Conservation (phyloP, 1,284 basidiomycete species). For the Inonotus hispidus region DNA sequence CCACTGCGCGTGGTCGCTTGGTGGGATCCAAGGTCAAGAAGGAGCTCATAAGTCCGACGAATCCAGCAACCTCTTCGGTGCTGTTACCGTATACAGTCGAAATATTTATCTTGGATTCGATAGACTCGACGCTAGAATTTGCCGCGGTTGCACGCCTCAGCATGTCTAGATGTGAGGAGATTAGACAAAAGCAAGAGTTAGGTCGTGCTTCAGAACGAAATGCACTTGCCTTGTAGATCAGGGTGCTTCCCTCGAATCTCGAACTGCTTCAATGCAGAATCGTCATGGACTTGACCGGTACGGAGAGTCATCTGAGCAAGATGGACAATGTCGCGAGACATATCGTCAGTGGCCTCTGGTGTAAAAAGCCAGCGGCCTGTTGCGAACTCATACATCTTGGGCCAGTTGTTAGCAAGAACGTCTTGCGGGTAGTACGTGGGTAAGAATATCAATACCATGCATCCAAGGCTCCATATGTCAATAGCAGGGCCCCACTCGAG, state of each 20-base stretch:
- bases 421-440: not conserved
- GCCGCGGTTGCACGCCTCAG: not conserved
- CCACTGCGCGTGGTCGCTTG: not conserved
- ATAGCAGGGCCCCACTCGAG: constrained; percentile 27
- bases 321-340: constrained; percentile 24
- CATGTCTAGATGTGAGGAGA: not conserved
- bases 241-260: not conserved
- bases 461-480: constrained; percentile 36
- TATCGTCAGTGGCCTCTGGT: constrained; percentile 19
- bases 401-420: not conserved
- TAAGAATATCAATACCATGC: constrained; percentile 24
- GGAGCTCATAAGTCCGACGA: not conserved
- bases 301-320: constrained; percentile 25
- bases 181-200: too few relatives aligned
- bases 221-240: not conserved
- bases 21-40: not conserved
- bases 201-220: too few relatives aligned
- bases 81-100: not conserved
- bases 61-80: not conserved
- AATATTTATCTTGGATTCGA: not conserved
- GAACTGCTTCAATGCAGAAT: not conserved
- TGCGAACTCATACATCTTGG: constrained; percentile 6
- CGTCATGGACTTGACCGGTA: constrained; percentile 21
- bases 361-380: not conserved
- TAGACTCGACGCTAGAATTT: not conserved